Evolutionary conservation across 106 monocot genomes (phyloP), one percentile per base, ranked within the genome.

Genomic region (Dioscorea alata): DNA sequence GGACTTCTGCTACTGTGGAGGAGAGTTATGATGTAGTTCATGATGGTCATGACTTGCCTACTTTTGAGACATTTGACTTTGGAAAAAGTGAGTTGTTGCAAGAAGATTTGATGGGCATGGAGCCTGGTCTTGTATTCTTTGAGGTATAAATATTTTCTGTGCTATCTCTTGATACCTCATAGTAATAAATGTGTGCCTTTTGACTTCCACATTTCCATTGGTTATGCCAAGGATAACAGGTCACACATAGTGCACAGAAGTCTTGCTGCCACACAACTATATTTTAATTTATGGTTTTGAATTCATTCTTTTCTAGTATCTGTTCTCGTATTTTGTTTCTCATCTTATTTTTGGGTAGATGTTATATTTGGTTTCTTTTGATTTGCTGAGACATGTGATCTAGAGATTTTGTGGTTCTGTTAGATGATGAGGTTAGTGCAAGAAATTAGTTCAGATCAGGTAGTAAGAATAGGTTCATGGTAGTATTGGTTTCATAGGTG

Each of bases 81-180:
- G 76, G 67, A 34, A 66, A 48, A 49, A 76, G 84, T 67, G 92
- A 92, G 31, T 33, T 85, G 4, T 66, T 89, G 79, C 89, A 97
- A 57, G 92, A 97, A 79, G 97, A 97, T 72, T 60, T 63, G 53
- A 77, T 97, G 74, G 24, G 34, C 57, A 63, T 84, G 87, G 92
- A 92, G 28, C 92, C 89, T 22, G 97, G 97, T 21, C 82, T 97
- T 34, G 83, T 97, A 65, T 97, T 85, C 78, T 97, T 97, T 79
- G 97, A 97, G 92, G 97, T 97, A 71, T 17, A 65, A 58, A 16
- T 28, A 28, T 1, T 14, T 66, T 51, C 22, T 65, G 18, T 34
- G 59, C 18, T 13, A 48, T 49, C 9, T 20, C 42, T 33, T 60
- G 5, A 54, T 13, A 42, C 42, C 42, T 42, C 42, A 42, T 10